Base-by-base conservation (phyloP, 352 stramenopile species). In the Achlya hypogyna region DNA sequence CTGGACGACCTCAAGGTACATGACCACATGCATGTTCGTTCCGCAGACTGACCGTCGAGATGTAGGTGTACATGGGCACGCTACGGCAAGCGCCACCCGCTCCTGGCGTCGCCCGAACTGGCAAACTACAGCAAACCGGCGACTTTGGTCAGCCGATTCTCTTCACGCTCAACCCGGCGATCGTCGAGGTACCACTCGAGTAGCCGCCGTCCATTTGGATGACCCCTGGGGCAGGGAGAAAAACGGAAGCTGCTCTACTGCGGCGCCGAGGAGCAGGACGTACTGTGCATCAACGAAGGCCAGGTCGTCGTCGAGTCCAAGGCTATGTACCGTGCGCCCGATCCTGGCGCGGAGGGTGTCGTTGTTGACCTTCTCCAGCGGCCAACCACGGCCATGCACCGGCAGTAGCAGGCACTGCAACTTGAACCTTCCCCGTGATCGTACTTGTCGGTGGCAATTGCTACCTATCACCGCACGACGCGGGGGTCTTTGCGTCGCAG, bases 241-340 rank as follows among this genome's bases (percentile, higher is more conserved):
- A 91, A 91, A 54, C 65, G 80, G 2, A 76, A 75, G 28, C 68
- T 92, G 8, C 68, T 76, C 12, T 94, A 93, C 47, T 94, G 86
- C 34, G 86, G 86, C 0, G 51, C 51, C 0, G 83, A 93, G 56
- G 82, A 92, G 51, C 88, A 96, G 69, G 87, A 96, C 38, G 87
- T 96, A 14, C 68, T 96, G 6, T 89, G 82, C 32, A 96, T 96
- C 63, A 95, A 96, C 53, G 88, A 96, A 65, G 81, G 86, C 1
- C 84, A 95, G 70, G 86, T 96, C 25, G 85, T 93, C 56, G 75
- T 92, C 34, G 81, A 91, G 53, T 91, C 81, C 0, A 86, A 82
- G 51, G 75, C 76, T 12, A 93, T 94, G 85, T 88, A 94, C 56
- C 74, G 80, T 0, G 82, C 85, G 22, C 83, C 82, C 0, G 81